phyloP scores from a whole-genome alignment of 306 rosid species.

The Lathyrus aphaca region DNA sequence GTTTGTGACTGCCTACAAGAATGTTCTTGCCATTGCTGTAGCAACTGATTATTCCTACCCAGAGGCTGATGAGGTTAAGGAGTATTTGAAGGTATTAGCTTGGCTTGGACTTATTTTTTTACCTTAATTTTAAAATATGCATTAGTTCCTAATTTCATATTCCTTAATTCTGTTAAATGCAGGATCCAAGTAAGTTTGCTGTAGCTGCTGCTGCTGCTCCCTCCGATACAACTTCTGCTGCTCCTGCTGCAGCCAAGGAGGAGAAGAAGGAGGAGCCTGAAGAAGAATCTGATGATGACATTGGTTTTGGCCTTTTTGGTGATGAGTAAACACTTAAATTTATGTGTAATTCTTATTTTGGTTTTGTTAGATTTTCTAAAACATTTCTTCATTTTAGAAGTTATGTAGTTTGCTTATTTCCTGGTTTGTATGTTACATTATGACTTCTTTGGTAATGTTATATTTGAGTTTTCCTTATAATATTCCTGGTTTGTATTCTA shows the following conservation, averaged over 20 bases:
- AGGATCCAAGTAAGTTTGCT: slow-evolving; percentile 67
- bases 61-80: slow-evolving; percentile 80
- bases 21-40: slow-evolving; percentile 65
- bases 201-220: slow-evolving; percentile 47
- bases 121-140: accelerated
- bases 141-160: neutral
- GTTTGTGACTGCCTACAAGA: slow-evolving; percentile 80
- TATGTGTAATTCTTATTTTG: neutral
- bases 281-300: slow-evolving; percentile 51
- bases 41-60: slow-evolving; percentile 71
- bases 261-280: slow-evolving; percentile 80
- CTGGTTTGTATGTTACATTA: neutral
- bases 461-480: neutral
- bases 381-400: neutral
- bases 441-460: neutral
- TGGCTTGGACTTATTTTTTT: neutral
- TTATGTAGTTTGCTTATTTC: neutral
- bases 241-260: slow-evolving; percentile 53
- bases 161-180: neutral
- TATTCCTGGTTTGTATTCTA: too few species aligned
- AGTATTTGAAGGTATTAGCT: slow-evolving; percentile 53
- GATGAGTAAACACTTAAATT: neutral
- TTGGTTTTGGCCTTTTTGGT: slow-evolving; percentile 44
- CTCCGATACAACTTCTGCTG: slow-evolving; percentile 34
- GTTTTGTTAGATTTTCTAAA: neutral